phyloP scores from a whole-genome alignment of 352 stramenopile species.

The Phytophthora foliorum region DNA sequence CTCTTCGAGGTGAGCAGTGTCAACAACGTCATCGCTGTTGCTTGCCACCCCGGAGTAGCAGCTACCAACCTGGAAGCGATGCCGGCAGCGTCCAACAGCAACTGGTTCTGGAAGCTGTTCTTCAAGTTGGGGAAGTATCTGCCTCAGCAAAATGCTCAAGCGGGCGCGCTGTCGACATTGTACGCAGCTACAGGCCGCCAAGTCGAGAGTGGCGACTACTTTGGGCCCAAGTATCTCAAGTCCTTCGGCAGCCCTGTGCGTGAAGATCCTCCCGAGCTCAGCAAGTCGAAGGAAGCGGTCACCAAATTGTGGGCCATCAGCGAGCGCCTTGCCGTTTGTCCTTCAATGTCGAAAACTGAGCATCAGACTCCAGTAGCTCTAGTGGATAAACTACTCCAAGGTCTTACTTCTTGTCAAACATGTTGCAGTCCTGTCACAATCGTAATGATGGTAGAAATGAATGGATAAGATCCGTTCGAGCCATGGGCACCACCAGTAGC shows the following conservation, averaged over 20 bases:
- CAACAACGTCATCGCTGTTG: slow-evolving; percentile 12
- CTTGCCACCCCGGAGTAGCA: slow-evolving; percentile 7
- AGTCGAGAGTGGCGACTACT: slow-evolving; percentile 39
- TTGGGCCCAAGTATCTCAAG: slow-evolving; percentile 43
- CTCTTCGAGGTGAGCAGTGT: not conserved
- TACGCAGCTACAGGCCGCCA: slow-evolving; percentile 45
- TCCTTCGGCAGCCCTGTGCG: slow-evolving; percentile 44
- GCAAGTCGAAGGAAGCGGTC: slow-evolving; percentile 36
- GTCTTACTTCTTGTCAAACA: not conserved
- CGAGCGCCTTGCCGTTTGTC: slow-evolving; percentile 45
- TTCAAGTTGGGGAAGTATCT: not conserved
- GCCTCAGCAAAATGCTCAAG: not conserved
- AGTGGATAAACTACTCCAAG: not conserved
- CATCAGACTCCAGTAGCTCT: not conserved
- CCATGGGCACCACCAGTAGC: slow-evolving; percentile 20
- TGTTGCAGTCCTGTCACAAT: slow-evolving; percentile 3
- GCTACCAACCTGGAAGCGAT: not conserved
- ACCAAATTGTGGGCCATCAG: slow-evolving; percentile 55
- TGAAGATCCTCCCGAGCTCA: slow-evolving; percentile 39
- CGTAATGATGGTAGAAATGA: slow-evolving; percentile 19
- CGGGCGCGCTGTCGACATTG: not conserved
- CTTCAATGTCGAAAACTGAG: slow-evolving; percentile 33
- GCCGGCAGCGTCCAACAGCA: not conserved
- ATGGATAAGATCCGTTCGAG: not conserved
- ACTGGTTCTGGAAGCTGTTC: not conserved